Percentiles rank a stretch among this genome's conserved stretches.
Evolutionary conservation across 306 rosid genomes (phyloP).

Genomic region (Lathyrus aphaca): DNA sequence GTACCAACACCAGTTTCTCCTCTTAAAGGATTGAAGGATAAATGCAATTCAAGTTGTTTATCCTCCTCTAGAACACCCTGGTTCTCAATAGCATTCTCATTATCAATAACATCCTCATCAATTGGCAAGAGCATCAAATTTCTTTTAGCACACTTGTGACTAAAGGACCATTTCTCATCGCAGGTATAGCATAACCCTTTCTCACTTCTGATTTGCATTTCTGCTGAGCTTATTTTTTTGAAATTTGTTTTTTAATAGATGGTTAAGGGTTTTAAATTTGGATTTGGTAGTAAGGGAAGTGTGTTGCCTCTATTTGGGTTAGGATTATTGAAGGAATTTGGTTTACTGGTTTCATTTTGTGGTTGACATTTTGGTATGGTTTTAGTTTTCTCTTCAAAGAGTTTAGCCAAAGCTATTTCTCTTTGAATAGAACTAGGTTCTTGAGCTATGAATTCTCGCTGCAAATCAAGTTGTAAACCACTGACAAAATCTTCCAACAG

Average conservation of each 20-base stretch:
- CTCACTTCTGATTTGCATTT: neutral
- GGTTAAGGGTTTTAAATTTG: too few relatives aligned
- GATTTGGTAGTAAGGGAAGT: too few relatives aligned
- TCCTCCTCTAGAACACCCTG: too few relatives aligned
- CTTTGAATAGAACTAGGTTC: neutral
- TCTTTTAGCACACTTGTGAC: too few relatives aligned
- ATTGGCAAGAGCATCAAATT: too few relatives aligned
- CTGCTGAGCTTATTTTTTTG: neutral
- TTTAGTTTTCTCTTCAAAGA: conserved; percentile 1
- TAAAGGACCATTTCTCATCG: too few relatives aligned
- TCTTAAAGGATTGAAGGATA: neutral
- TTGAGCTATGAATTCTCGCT: neutral
- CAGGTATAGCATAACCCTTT: too few relatives aligned
- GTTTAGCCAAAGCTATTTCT: neutral
- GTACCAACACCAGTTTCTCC: too few relatives aligned
- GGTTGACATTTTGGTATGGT: neutral
- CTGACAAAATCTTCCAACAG: neutral
- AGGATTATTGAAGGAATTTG: neutral
- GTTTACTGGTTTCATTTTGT: neutral
- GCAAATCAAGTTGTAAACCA: neutral
- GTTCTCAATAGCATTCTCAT: too few relatives aligned
- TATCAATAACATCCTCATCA: too few relatives aligned
- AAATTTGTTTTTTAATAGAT: neutral
- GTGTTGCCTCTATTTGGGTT: neutral
- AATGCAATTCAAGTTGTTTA: too few relatives aligned